Evolutionary conservation across 2,329 filamentous ascomycete species (phyloP).

Genomic region (Ciborinia camelliae): DNA sequence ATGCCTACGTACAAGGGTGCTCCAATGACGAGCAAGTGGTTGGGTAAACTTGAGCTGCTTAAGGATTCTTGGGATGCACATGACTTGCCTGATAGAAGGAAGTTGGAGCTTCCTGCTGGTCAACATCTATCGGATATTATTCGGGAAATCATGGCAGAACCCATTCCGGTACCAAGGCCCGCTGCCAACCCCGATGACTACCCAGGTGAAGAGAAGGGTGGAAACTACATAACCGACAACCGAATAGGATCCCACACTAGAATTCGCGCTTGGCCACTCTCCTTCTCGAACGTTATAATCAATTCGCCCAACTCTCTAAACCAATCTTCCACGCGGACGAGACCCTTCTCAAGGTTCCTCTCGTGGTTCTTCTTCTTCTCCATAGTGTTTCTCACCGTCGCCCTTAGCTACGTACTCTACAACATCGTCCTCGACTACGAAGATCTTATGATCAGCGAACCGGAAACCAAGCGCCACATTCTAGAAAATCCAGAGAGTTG

Average conservation of each 20-base stretch:
- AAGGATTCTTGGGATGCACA: neutral
- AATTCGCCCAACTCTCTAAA: neutral
- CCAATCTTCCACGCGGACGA: neutral
- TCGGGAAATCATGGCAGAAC: neutral
- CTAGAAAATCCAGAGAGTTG: neutral
- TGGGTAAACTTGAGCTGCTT: neutral
- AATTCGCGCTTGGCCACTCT: neutral
- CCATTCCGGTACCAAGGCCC: neutral
- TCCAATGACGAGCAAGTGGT: neutral
- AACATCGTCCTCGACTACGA: neutral
- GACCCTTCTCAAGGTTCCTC: neutral
- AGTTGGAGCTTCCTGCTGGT: neutral
- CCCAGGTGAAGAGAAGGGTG: neutral
- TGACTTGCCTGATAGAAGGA: neutral
- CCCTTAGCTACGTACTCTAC: neutral
- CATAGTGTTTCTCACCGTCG: neutral
- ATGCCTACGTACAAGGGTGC: neutral
- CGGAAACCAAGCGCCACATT: neutral
- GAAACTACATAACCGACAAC: neutral
- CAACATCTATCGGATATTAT: neutral
- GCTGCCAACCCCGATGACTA: neutral
- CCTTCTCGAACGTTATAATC: conserved; percentile 8
- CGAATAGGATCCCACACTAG: neutral
- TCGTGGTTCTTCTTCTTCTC: neutral
- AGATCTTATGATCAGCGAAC: neutral